Conservation (phyloP, 2,329 filamentous ascomycete genomes). For the Pseudomassariella vexata region DNA sequence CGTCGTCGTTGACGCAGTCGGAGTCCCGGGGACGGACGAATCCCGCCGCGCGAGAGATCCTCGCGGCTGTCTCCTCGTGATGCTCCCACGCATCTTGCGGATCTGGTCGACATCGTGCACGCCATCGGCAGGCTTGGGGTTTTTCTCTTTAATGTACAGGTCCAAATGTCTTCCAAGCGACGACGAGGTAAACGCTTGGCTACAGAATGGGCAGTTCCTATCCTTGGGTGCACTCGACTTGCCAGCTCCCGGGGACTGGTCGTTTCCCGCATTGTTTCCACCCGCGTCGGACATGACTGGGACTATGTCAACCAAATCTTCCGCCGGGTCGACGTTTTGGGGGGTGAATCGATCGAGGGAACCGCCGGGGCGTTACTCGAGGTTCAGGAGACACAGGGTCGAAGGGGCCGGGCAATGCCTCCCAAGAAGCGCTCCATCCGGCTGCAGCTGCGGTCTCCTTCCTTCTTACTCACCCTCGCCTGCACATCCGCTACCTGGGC, state of each 20-base stretch:
- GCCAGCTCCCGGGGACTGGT: constrained; percentile 30
- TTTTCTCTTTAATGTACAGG: constrained; percentile 89
- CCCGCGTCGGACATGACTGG: constrained; percentile 10
- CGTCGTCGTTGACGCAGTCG: constrained; percentile 25
- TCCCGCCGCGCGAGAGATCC: constrained; percentile 56
- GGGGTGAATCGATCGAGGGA: background rate
- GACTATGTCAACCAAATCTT: too few relatives aligned
- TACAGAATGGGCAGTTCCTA: constrained; percentile 81
- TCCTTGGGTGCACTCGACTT: constrained; percentile 64
- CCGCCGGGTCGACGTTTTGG: background rate
- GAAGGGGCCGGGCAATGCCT: constrained; percentile 1
- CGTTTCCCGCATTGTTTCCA: constrained; percentile 9
- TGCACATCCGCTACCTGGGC: constrained; percentile 2
- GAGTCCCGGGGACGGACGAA: constrained; percentile 54
- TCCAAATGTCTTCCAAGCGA: constrained; percentile 91
- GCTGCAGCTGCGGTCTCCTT: too few relatives aligned
- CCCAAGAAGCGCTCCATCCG: constrained; percentile 4
- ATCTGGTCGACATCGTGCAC: constrained; percentile 90
- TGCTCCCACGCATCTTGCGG: constrained; percentile 71
- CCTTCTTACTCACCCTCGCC: background rate
- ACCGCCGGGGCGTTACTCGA: background rate
- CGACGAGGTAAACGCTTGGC: constrained; percentile 86
- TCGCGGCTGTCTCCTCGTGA: constrained; percentile 80
- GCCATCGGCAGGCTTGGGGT: constrained; percentile 80
- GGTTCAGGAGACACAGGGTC: constrained; percentile 1